Evolutionary conservation across 148 eudicot species (phyloP).

Genomic region (Beta vulgaris): DNA sequence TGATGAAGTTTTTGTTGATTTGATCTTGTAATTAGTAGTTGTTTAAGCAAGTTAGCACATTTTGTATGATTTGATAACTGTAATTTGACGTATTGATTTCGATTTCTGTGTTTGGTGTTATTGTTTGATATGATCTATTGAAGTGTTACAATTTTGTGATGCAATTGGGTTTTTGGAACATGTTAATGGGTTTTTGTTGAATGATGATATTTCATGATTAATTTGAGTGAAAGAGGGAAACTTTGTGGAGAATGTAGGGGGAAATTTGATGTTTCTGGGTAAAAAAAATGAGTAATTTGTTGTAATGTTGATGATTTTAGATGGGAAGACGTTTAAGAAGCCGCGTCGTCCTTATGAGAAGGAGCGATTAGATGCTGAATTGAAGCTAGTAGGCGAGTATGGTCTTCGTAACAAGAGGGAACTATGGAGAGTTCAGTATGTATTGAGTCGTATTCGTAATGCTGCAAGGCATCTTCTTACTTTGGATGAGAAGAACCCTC

Average conservation of each 20-base stretch:
- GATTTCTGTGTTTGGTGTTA: no score
- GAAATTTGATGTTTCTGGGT: no score
- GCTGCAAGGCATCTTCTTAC: constrained; percentile 63
- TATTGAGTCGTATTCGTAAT: constrained; percentile 60
- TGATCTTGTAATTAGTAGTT: neutral
- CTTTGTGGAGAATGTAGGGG: no score
- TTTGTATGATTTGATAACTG: no score
- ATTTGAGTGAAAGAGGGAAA: no score
- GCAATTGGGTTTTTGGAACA: neutral
- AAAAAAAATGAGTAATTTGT: no score
- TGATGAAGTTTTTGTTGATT: neutral
- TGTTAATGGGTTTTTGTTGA: neutral
- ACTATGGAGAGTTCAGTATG: constrained; percentile 72
- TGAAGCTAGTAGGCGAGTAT: constrained; percentile 68
- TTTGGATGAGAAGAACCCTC: constrained; percentile 68
- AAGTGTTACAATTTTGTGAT: neutral
- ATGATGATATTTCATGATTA: no score
- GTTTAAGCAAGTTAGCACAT: neutral
- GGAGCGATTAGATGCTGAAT: constrained; percentile 68
- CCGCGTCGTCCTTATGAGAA: constrained; percentile 78
- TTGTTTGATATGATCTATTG: no score
- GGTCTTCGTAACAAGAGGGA: constrained; percentile 72
- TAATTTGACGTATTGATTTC: no score
- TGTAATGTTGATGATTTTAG: constrained; percentile 12
- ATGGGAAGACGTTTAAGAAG: constrained; percentile 74